Evolutionary conservation across 495 filamentous ascomycete genomes (phyloP), one percentile per base, ranked within the genome.

Genomic region (Aspergillus nidulans): DNA sequence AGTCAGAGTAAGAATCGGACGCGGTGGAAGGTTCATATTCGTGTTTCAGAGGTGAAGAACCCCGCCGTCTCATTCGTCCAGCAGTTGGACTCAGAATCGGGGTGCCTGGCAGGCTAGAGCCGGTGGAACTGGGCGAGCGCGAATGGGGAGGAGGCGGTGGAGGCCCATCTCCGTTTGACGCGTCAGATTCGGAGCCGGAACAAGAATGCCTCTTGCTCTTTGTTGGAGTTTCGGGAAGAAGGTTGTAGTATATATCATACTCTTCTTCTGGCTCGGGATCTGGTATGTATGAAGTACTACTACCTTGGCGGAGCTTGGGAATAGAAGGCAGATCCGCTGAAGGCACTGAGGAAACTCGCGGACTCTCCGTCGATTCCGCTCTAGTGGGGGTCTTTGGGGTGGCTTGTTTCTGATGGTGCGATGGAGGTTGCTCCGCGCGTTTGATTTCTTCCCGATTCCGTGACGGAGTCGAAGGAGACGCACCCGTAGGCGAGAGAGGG

Each of bases 1-100:
- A 80, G 45, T 74, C 76, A 0, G 78, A 79, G 34, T 74, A 77
- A 10, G 72, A 71, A 24, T 81, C 78, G 2, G 88, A 88, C 48
- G 82, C 83, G 38, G 90, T 92, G 1, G 94, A 97, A 2, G 95
- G 95, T 59, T 90, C 88, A 62, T 96, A 99, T 73, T 99, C 91
- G 62, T 97, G 94, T 70, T 99, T 99, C 53, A 99, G 77, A 8
- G 95, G 95, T 8, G 95, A 97, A 4, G 95, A 97, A 23, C 85
- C 87, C 6, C 90, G 81, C 25, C 92, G 79, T 61, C 81, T 86
- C 10, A 79, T 67, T 23, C 72, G 75, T 21, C 59, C 56, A 64
- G 63, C 42, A 58, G 63, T 59, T 52, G 69, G 44, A 71, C 78
- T 51, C 15, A 81, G 72, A 4, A 81, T 73, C 30, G 81, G 81